Evolutionary conservation across 2,329 filamentous ascomycete species (phyloP).

Genomic region (Trichocomaceae sp.): DNA sequence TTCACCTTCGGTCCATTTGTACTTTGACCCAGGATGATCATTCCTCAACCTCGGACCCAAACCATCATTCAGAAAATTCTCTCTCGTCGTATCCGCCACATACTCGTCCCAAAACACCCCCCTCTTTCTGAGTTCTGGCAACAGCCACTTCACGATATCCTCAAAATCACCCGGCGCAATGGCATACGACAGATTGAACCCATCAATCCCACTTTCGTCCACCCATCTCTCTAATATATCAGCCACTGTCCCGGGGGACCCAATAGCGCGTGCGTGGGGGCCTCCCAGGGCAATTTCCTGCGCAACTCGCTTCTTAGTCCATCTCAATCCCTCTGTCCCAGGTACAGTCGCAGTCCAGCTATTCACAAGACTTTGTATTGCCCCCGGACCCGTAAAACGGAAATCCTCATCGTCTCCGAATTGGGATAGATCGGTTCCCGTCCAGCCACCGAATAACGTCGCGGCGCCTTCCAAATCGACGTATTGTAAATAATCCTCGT

Average conservation of each 20-base stretch:
- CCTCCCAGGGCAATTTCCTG: constrained; percentile 63
- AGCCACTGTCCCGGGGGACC: constrained; percentile 31
- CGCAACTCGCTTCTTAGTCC: constrained; percentile 65
- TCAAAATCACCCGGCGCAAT: constrained; percentile 48
- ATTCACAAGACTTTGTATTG: constrained; percentile 47
- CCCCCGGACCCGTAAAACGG: constrained; percentile 54
- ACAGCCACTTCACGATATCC: constrained; percentile 45
- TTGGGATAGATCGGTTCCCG: constrained; percentile 56
- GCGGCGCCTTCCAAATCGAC: constrained; percentile 61
- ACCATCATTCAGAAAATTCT: constrained; percentile 31
- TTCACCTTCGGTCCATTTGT: background rate
- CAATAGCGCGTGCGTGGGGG: constrained; percentile 50
- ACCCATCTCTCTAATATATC: constrained; percentile 40
- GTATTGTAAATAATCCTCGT: constrained; percentile 54
- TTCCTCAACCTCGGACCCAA: constrained; percentile 8
- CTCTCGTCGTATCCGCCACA: constrained; percentile 31
- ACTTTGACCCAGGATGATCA: background rate
- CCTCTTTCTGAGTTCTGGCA: constrained; percentile 39
- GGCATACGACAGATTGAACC: constrained; percentile 42
- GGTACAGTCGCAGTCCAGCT: constrained; percentile 51
- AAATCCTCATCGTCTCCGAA: constrained; percentile 60
- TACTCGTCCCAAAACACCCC: constrained; percentile 36
- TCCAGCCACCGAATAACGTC: constrained; percentile 70
- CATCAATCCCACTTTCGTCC: constrained; percentile 36
- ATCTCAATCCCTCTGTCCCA: constrained; percentile 51